Percentiles rank a stretch among this genome's conserved stretches.
These are phyloP conservation scores for Leccinum olivaceopallidum DNA, from an alignment of 768 basidiomycete species.

Conservation along the genomic window DNA sequence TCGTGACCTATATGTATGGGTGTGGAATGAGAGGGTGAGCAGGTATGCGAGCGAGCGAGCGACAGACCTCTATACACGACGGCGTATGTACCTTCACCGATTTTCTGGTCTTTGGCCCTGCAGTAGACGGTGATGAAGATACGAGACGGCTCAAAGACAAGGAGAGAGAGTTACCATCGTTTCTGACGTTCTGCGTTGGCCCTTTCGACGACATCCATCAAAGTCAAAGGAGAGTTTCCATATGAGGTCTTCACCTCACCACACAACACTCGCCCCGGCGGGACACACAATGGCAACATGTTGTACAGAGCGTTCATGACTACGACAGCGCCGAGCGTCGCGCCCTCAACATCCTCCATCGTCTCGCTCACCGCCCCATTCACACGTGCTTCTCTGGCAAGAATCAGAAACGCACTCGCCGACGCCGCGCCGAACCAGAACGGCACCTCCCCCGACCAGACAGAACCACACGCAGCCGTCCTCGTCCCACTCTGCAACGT, in stretches of 20 bases:
- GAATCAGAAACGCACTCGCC: constrained; percentile 32
- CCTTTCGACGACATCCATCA: constrained; percentile 78
- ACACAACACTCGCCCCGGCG: too few species aligned
- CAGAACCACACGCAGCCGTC: constrained; percentile 61
- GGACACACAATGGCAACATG: constrained; percentile 26
- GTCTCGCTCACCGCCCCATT: constrained; percentile 39
- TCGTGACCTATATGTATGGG: constrained; percentile 68
- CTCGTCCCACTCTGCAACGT: constrained; percentile 81
- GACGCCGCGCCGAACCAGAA: constrained; percentile 12
- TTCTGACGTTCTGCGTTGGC: constrained; percentile 74
- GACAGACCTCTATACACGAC: constrained; percentile 87
- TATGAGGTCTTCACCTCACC: neutral
- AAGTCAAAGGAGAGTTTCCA: constrained; percentile 5
- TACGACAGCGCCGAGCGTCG: neutral
- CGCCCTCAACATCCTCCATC: constrained; percentile 15
- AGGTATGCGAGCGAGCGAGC: neutral
- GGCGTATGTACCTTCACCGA: constrained; percentile 93
- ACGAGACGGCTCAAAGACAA: neutral
- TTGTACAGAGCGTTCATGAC: constrained; percentile 28
- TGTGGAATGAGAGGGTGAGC: constrained; percentile 2
- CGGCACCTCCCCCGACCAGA: constrained; percentile 18
- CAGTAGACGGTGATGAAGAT: constrained; percentile 11
- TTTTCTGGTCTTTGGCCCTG: constrained; percentile 80
- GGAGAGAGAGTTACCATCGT: constrained; percentile 48
- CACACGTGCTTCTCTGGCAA: constrained; percentile 35